Base-by-base conservation (phyloP, 495 filamentous ascomycete genomes). In the Aspergillus haitiensis region DNA sequence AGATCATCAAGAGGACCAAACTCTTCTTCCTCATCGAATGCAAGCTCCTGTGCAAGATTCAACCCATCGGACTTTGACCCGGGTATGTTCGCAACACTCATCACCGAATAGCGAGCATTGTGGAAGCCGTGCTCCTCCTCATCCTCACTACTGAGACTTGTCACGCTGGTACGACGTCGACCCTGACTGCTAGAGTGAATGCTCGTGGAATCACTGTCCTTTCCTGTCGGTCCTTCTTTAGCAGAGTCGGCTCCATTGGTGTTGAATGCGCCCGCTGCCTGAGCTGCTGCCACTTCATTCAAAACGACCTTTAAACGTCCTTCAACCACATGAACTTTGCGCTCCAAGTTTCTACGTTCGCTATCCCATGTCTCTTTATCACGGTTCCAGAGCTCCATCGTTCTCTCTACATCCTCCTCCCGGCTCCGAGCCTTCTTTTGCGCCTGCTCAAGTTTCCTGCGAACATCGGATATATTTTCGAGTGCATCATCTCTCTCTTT, bases 1-100 rank as follows among this genome's bases (percentile, higher is more conserved):
- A 62, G 44, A 34, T 75, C 72, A 32, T 79, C 75, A 33, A 70
- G 70, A 13, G 65, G 59, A 27, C 77, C 79, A 48, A 73, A 69
- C 69, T 91, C 88, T 21, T 88, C 87, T 52, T 89, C 89, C 48
- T 89, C 89, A 56, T 90, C 91, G 42, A 95, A 87, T 52, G 87
- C 86, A 59, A 98, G 80, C 78, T 98, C 94, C 64, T 97, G 91
- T 8, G 94, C 94, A 42, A 98, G 75, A 63, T 87, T 94, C 39
- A 92, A 64, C 8, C 89, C 89, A 52, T 86, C 86, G 16, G 76
- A 65, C 66, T 87, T 88, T 9, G 68, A 62, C 5, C 76, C 82
- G 60, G 82, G 76, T 7, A 78, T 79, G 56, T 86, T 84, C 9
- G 72, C 62, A 36, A 76, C 65, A 57, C 75, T 81, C 59, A 87